Percentiles rank a stretch among this genome's conserved stretches.
Evolutionary conservation across 2,329 filamentous ascomycete species (phyloP).

Genomic region (Xylaria sp.): DNA sequence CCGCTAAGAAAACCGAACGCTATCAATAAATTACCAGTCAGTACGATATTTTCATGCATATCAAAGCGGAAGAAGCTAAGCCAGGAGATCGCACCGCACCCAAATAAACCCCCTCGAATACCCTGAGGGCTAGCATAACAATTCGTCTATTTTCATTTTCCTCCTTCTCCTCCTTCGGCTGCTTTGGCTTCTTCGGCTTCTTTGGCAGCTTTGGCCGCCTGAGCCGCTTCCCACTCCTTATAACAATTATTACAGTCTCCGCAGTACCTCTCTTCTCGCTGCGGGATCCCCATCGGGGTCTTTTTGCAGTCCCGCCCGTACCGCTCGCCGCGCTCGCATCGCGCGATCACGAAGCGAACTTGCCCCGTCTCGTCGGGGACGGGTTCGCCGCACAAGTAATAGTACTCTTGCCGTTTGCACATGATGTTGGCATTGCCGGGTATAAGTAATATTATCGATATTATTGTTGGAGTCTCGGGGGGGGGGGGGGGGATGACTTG

Average conservation of each 20-base stretch:
- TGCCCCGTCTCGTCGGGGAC: slow-evolving; percentile 40
- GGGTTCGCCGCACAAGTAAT: slow-evolving; percentile 46
- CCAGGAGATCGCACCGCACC: not conserved
- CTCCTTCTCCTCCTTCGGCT: too few relatives aligned
- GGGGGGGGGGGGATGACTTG: not conserved
- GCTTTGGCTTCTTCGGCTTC: too few relatives aligned
- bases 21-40: not conserved
- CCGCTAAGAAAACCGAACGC: too few relatives aligned
- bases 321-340: slow-evolving; percentile 39
- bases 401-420: slow-evolving; percentile 45
- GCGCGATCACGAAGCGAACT: slow-evolving; percentile 40
- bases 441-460: too few relatives aligned
- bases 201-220: too few relatives aligned
- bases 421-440: too few relatives aligned
- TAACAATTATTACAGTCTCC: too few relatives aligned
- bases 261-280: slow-evolving; percentile 43
- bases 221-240: too few relatives aligned
- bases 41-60: not conserved
- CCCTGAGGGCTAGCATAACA: not conserved
- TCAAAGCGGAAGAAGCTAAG: not conserved
- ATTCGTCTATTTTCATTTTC: not conserved
- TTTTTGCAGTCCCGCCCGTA: slow-evolving; percentile 39
- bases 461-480: not conserved
- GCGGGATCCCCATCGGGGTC: slow-evolving; percentile 43
- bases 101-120: not conserved